Conservation (phyloP, 352 stramenopile species). For the Phytophthora cryptogea region DNA sequence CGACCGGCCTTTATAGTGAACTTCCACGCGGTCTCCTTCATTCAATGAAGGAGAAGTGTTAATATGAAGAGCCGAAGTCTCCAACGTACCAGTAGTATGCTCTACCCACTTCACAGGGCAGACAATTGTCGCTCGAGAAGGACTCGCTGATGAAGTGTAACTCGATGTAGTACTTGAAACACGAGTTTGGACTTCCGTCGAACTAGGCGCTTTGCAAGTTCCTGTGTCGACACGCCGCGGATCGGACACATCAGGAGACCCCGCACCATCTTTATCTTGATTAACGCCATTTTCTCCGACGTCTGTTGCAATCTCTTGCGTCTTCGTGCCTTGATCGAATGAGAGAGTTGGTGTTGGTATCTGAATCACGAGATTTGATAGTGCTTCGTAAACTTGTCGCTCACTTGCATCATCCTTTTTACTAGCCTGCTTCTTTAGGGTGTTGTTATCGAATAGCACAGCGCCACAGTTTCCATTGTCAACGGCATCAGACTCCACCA, state of each 20-base stretch:
- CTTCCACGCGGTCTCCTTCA: conserved; percentile 23
- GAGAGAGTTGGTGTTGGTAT: not conserved
- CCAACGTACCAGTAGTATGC: not conserved
- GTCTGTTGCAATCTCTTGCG: not conserved
- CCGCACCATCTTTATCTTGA: not conserved
- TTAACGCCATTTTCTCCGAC: not conserved
- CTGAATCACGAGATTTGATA: not conserved
- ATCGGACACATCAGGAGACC: not conserved
- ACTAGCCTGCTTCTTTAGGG: not conserved
- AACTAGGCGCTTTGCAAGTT: not conserved
- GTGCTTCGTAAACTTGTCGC: not conserved
- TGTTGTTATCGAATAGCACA: not conserved
- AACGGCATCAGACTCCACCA: not conserved
- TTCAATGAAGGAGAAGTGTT: conserved; percentile 1
- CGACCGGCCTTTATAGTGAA: conserved; percentile 15
- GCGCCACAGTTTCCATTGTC: not conserved
- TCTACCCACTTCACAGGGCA: conserved; percentile 28
- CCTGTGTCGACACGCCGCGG: not conserved
- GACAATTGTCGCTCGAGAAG: conserved; percentile 10
- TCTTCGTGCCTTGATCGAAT: not conserved
- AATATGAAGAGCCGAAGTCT: not conserved
- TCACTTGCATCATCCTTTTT: not conserved
- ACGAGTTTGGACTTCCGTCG: not conserved
- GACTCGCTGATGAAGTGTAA: not conserved
- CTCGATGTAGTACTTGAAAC: not conserved